Base-by-base conservation (phyloP, 345 rosid species). In the Passiflora organensis region DNA sequence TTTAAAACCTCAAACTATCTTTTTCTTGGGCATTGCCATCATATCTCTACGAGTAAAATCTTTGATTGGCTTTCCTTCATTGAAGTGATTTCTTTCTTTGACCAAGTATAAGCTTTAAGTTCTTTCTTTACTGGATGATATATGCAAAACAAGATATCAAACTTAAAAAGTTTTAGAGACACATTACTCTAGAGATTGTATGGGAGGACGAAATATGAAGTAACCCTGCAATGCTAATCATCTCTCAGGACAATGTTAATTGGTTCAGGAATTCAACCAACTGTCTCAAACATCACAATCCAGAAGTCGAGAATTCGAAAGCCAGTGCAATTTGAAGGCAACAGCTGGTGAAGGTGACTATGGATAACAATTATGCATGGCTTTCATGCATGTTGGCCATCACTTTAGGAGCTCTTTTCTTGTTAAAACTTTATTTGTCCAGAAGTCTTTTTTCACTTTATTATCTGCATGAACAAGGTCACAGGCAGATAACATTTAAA, bases 81-180 rank as follows among this genome's bases (percentile, higher is more conserved):
- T 79, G 86, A 63, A 48, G 73, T 67, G 80, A 68, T 75, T 68
- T 72, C 80, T 78, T 85, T 88, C 84, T 80, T 88, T 80, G 81
- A 71, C 83, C 81, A 82, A 74, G 68, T 76, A 81, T 74, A 78
- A 59, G 82, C 83, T 70, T 72, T 81, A 79, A 58, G 61, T 76
- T 81, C 95, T 77, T 79, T 80, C 71, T 80, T 76, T 69, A 82
- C 81, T 83, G 87, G 79, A 82, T 76, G 46, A 72, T 67, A 83
- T 80, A 76, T 62, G 74, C 81, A 82, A 76, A 83, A 83, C 72
- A 74, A 74, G 56, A 78, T 58, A 70, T 69, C 75, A 80, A 83
- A 67, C 84, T 86, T 75, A 68, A 77, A 20, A 52, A 50, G 39
- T 39, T 63, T 71, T 64, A 55, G 50, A 32, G 39, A 57, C 54